A percentile compares a stretch with the other conserved stretches of the same genome.
phyloP scores from a whole-genome alignment of 495 filamentous ascomycete species.

The Daldinia childiae region DNA sequence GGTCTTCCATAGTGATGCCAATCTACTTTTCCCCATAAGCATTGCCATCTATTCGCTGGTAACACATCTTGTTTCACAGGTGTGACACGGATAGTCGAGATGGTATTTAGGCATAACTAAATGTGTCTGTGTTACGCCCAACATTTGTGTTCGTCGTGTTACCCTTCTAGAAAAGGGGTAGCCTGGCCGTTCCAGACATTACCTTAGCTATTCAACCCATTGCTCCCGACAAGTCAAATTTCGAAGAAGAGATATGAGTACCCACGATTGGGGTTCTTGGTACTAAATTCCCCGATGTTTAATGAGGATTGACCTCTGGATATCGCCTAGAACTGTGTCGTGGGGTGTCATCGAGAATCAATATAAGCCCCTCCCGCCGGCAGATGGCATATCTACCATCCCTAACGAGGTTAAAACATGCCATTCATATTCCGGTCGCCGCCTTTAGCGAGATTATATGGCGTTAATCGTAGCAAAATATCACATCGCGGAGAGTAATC shows the following conservation, averaged over 20 bases:
- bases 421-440: slow-evolving; percentile 8
- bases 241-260: neutral
- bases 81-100: slow-evolving; percentile 29
- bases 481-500: neutral
- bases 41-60: slow-evolving; percentile 31
- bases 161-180: slow-evolving; percentile 25
- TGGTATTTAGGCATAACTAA: slow-evolving; percentile 31
- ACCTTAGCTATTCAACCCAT: neutral
- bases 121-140: slow-evolving; percentile 3
- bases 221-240: slow-evolving; percentile 2
- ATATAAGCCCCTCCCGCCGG: slow-evolving; percentile 25
- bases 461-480: neutral
- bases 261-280: neutral
- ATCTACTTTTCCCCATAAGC: slow-evolving; percentile 11
- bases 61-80: slow-evolving; percentile 26
- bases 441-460: slow-evolving; percentile 19
- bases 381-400: slow-evolving; percentile 21
- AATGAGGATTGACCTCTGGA: slow-evolving; percentile 7
- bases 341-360: slow-evolving; percentile 31
- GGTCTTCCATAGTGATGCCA: slow-evolving; percentile 8
- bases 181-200: neutral
- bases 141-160: neutral
- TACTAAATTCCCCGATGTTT: neutral
- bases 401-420: slow-evolving; percentile 1
- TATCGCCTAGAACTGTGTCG: slow-evolving; percentile 5